A percentile compares a stretch with the other conserved stretches of the same genome.
These are phyloP conservation scores for Lentinula detonsa DNA, from an alignment of 768 basidiomycete genomes.

Conservation along the genomic window DNA sequence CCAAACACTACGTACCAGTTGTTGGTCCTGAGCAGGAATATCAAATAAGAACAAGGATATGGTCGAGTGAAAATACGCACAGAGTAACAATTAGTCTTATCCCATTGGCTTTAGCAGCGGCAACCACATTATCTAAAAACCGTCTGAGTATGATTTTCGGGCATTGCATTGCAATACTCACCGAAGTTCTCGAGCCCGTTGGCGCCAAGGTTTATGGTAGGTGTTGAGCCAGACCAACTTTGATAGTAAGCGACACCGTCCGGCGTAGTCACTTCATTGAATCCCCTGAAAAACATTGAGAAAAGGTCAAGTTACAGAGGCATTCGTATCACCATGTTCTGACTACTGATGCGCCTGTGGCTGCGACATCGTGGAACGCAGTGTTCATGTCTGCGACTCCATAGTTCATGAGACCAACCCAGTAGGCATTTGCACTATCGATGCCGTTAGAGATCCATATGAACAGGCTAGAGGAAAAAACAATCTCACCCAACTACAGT, in stretches of 20 bases:
- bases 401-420: slow-evolving; percentile 45
- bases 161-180: slow-evolving; percentile 8
- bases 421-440: slow-evolving; percentile 46
- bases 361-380: slow-evolving; percentile 48
- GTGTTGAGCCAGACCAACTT: slow-evolving; percentile 41
- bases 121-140: slow-evolving; percentile 44
- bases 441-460: neutral
- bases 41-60: neutral
- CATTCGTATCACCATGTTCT: slow-evolving; percentile 16
- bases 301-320: slow-evolving; percentile 1
- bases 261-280: slow-evolving; percentile 47
- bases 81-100: slow-evolving; percentile 54
- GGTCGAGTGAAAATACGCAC: slow-evolving; percentile 22
- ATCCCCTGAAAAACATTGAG: slow-evolving; percentile 27
- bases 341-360: slow-evolving; percentile 44
- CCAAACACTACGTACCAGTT: slow-evolving; percentile 35
- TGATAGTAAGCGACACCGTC: slow-evolving; percentile 44
- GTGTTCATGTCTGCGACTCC: slow-evolving; percentile 42
- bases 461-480: neutral
- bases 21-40: slow-evolving; percentile 36
- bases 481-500: slow-evolving; percentile 31
- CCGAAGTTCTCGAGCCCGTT: slow-evolving; percentile 49
- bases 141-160: neutral
- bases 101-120: slow-evolving; percentile 54
- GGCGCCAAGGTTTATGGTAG: slow-evolving; percentile 49